Percentiles rank a stretch among this genome's conserved stretches.
phyloP scores from a whole-genome alignment of 306 rosid species.

The Quillaja saponaria region DNA sequence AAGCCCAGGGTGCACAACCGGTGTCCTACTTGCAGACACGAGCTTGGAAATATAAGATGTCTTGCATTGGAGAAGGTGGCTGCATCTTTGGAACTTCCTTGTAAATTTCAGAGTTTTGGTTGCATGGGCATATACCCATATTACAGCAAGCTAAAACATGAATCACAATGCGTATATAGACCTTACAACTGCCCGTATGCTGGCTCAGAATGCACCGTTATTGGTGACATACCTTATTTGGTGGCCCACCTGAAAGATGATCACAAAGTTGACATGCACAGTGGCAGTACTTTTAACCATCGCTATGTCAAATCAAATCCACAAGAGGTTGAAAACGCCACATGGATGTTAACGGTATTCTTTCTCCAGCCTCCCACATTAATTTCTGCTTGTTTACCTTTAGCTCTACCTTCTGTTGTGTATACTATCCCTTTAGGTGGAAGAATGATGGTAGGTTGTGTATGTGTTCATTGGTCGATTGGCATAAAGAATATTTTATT shows the following conservation, averaged over 20 bases:
- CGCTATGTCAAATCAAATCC: slow-evolving; percentile 95
- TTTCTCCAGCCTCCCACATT: slow-evolving; percentile 23
- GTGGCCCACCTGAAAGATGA: slow-evolving; percentile 85
- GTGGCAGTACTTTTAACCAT: slow-evolving; percentile 91
- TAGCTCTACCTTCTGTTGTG: neutral
- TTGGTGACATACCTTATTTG: slow-evolving; percentile 80
- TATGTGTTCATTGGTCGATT: slow-evolving; percentile 12
- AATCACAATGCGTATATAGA: slow-evolving; percentile 72
- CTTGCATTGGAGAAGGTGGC: slow-evolving; percentile 95
- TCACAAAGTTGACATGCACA: slow-evolving; percentile 98
- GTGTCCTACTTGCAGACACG: slow-evolving; percentile 92
- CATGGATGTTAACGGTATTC: slow-evolving; percentile 95
- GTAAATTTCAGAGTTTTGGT: slow-evolving; percentile 82
- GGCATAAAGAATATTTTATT: slow-evolving; percentile 16
- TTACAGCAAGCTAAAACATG: slow-evolving; percentile 91
- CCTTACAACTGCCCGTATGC: slow-evolving; percentile 96
- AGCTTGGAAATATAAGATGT: slow-evolving; percentile 93
- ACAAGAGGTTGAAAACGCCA: slow-evolving; percentile 95
- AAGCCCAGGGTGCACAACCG: slow-evolving; percentile 95
- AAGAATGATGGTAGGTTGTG: slow-evolving; percentile 17
- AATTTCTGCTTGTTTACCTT: no score
- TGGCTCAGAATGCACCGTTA: slow-evolving; percentile 77
- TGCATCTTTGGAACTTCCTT: slow-evolving; percentile 88
- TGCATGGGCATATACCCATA: slow-evolving; percentile 85
- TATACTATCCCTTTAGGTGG: neutral